Evolutionary conservation across 2,329 filamentous ascomycete genomes (phyloP), one percentile per base, ranked within the genome.

Genomic region (Colletotrichum abscissum): DNA sequence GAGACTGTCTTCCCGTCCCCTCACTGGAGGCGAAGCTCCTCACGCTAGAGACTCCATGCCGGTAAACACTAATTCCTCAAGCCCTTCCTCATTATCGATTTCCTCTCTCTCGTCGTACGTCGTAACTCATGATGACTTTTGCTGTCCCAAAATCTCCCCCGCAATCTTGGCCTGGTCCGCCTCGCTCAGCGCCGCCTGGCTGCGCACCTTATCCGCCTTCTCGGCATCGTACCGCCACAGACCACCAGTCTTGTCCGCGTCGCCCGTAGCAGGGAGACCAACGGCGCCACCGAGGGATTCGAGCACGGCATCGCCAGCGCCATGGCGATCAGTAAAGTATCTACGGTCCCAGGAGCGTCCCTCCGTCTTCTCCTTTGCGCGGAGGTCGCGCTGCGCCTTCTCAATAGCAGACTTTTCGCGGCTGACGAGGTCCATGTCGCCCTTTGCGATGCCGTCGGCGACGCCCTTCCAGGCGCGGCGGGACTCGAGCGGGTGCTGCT

Each of bases 381-480:
- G 91, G 84, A 86, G 79, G 91, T 87, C 82, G 89, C 94, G 91
- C 86, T 98, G 96, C 46, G 92, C 91, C 77, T 95, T 94, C 84
- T 98, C 97, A 76, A 98, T 97, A 83, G 94, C 94, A 70, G 90
- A 89, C 87, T 98, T 98, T 81, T 97, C 94, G 16, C 84, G 80
- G 1, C 91, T 91, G 0, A 95, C 94, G 5, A 89, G 85, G 77
- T 98, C 94, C 89, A 98, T 94, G 81, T 98, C 94, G 71, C 95
- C 94, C 76, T 89, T 90, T 69, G 90, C 88, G 78, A 98, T 97
- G 59, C 92, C 95, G 35, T 90, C 89, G 0, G 94, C 94, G 30
- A 98, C 96, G 79, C 94, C 94, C 75, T 89, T 86, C 97, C 96
- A 98, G 4, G 96, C 96, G 71, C 94, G 91, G 59, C 96, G 91